Percentiles rank a stretch among this genome's conserved stretches.
phyloP scores from a whole-genome alignment of 2,329 filamentous ascomycete genomes.

The Stemphylium lycopersici region DNA sequence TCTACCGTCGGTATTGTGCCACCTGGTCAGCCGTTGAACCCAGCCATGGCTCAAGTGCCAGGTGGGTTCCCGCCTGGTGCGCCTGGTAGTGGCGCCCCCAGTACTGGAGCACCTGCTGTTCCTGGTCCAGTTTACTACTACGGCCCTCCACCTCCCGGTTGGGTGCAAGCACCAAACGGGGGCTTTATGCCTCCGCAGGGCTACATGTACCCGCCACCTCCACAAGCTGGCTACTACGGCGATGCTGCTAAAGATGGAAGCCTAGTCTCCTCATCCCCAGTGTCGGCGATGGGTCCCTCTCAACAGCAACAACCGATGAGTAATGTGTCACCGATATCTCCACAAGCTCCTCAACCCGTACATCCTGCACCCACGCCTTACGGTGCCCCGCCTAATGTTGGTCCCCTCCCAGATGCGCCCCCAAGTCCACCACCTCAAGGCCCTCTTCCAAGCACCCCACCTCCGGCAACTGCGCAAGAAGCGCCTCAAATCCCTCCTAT shows the following conservation, averaged over 20 bases:
- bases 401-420: background rate
- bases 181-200: constrained; percentile 27
- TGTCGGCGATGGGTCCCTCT: constrained; percentile 1
- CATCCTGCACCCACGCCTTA: constrained; percentile 12
- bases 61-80: constrained; percentile 10
- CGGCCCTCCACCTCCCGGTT: constrained; percentile 29
- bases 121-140: constrained; percentile 33
- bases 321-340: constrained; percentile 7
- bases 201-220: constrained; percentile 17
- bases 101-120: constrained; percentile 13
- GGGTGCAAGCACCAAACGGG: constrained; percentile 25
- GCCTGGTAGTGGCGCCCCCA: background rate
- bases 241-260: constrained; percentile 21
- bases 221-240: constrained; percentile 26
- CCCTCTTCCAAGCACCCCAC: constrained; percentile 6
- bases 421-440: constrained; percentile 13
- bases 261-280: constrained; percentile 15
- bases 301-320: constrained; percentile 8
- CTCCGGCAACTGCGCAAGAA: background rate
- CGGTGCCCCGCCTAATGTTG: background rate
- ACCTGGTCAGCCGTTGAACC: constrained; percentile 31
- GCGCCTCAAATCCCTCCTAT: constrained; percentile 7
- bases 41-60: constrained; percentile 30
- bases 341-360: constrained; percentile 21
- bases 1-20: constrained; percentile 39